A percentile compares a stretch with the other conserved stretches of the same genome.
Evolutionary conservation across 139 green algal species (phyloP).

Genomic region (Chlamydomonas sp.): DNA sequence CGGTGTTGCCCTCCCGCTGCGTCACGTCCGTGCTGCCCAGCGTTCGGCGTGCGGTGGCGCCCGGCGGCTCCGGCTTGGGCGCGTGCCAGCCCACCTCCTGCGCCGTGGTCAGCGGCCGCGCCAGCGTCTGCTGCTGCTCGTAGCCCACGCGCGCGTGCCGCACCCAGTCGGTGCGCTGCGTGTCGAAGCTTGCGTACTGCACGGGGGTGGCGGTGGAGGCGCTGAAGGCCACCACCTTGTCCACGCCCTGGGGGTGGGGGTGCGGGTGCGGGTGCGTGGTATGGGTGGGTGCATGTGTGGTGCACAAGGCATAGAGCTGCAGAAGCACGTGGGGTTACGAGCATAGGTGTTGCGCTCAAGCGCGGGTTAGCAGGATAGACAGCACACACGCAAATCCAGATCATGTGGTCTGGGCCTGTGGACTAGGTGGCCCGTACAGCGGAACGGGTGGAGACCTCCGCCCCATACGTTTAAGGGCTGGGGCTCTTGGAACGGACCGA

Average conservation of each 20-base stretch:
- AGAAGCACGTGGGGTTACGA: too few relatives aligned
- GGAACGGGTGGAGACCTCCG: too few relatives aligned
- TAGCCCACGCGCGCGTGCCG: constrained; percentile 46
- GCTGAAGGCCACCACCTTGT: constrained; percentile 34
- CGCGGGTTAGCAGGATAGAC: too few relatives aligned
- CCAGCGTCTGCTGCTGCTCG: constrained; percentile 41
- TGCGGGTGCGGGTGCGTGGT: neutral
- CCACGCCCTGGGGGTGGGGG: constrained; percentile 1
- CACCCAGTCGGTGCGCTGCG: constrained; percentile 32
- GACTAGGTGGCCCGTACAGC: too few relatives aligned
- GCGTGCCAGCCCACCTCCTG: constrained; percentile 49
- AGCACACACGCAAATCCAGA: too few relatives aligned
- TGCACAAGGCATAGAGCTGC: too few relatives aligned
- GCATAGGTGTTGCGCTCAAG: too few relatives aligned
- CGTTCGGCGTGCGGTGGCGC: neutral
- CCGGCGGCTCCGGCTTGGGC: constrained; percentile 1
- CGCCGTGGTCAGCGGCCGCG: constrained; percentile 36
- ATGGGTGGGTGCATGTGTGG: neutral
- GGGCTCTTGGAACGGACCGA: too few relatives aligned
- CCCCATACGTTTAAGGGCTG: too few relatives aligned
- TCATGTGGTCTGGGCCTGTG: too few relatives aligned
- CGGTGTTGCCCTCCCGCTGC: constrained; percentile 23
- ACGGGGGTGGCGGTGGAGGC: neutral
- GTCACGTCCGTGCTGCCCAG: constrained; percentile 43
- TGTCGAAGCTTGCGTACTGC: constrained; percentile 34